Evolutionary conservation across 2,329 filamentous ascomycete genomes (phyloP).

Genomic region (Verticillium dahliae): DNA sequence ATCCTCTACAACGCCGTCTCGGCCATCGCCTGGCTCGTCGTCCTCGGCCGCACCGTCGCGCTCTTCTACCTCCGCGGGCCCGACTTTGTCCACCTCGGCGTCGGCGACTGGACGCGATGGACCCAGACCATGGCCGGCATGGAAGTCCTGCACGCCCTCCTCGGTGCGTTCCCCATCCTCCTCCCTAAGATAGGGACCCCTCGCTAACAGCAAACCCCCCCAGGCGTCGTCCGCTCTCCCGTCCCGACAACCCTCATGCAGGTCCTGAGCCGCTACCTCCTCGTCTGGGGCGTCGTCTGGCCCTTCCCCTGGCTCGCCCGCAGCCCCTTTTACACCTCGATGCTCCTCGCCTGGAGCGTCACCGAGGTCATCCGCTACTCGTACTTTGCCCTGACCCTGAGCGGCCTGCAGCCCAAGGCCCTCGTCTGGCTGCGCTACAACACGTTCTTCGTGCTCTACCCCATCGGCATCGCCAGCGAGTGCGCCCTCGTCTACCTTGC

Average conservation of each 20-base stretch:
- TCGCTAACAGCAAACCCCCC: slow-evolving; percentile 1
- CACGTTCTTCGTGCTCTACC: slow-evolving; percentile 89
- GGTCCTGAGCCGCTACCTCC: slow-evolving; percentile 76
- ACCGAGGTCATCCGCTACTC: slow-evolving; percentile 92
- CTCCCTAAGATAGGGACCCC: neutral
- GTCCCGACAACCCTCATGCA: slow-evolving; percentile 84
- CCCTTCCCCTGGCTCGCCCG: slow-evolving; percentile 62
- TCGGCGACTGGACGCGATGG: slow-evolving; percentile 65
- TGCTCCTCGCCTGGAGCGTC: slow-evolving; percentile 81
- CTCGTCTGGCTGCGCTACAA: slow-evolving; percentile 85
- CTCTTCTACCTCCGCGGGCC: slow-evolving; percentile 50
- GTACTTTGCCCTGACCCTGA: slow-evolving; percentile 76
- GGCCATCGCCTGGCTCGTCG: slow-evolving; percentile 68
- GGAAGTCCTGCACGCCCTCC: slow-evolving; percentile 75
- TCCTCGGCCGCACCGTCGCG: slow-evolving; percentile 61
- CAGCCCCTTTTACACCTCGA: slow-evolving; percentile 60
- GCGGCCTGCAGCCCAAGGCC: slow-evolving; percentile 51
- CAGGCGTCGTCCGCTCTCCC: slow-evolving; percentile 80
- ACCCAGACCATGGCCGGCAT: slow-evolving; percentile 79
- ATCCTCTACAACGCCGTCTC: slow-evolving; percentile 79
- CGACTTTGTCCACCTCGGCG: slow-evolving; percentile 50
- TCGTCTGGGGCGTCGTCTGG: slow-evolving; percentile 80
- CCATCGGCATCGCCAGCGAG: slow-evolving; percentile 84
- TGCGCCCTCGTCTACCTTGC: slow-evolving; percentile 71
- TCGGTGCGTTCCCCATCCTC: slow-evolving; percentile 47